Percentiles rank a stretch among this genome's conserved stretches.
These are phyloP conservation scores for Tolypocladium pustulatum DNA, from an alignment of 2,329 filamentous ascomycete species.

Conservation along the genomic window DNA sequence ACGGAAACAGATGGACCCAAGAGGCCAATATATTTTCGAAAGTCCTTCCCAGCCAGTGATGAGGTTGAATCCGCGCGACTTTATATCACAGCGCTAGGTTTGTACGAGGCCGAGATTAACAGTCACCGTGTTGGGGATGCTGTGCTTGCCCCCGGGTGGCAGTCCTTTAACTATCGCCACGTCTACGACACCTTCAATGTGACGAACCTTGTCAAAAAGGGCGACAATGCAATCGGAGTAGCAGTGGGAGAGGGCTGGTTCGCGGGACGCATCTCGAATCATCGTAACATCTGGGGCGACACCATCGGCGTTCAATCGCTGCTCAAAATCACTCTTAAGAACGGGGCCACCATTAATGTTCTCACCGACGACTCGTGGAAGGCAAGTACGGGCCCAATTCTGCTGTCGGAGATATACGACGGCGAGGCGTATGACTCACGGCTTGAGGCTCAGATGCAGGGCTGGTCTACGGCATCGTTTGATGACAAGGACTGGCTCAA, in stretches of 20 bases:
- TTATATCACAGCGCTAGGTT: conserved; percentile 34
- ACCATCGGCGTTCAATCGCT: conserved; percentile 26
- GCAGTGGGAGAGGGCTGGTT: conserved; percentile 42
- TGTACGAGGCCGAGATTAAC: conserved; percentile 38
- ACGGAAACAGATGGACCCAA: conserved; percentile 16
- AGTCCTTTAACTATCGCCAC: conserved; percentile 25
- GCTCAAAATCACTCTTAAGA: conserved; percentile 22
- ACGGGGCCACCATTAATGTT: conserved; percentile 17
- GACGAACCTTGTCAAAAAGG: conserved; percentile 22
- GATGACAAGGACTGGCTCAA: not conserved
- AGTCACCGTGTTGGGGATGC: conserved; percentile 27
- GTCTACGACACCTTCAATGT: conserved; percentile 45
- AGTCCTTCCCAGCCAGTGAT: conserved; percentile 16
- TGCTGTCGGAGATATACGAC: conserved; percentile 35
- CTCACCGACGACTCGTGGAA: conserved; percentile 28
- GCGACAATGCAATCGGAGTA: conserved; percentile 25
- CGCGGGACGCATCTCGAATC: conserved; percentile 22
- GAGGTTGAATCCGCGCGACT: conserved; percentile 26
- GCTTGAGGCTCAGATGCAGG: not conserved
- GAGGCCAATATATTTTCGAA: conserved; percentile 21
- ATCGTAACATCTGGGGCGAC: conserved; percentile 24
- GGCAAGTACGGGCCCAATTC: conserved; percentile 19
- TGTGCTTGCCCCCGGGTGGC: conserved; percentile 39
- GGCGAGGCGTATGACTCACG: conserved; percentile 27
- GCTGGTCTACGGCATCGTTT: not conserved